A percentile compares a stretch with the other conserved stretches of the same genome.
phyloP scores from a whole-genome alignment of 441 rosid genomes.

The Gossypium trilobum region DNA sequence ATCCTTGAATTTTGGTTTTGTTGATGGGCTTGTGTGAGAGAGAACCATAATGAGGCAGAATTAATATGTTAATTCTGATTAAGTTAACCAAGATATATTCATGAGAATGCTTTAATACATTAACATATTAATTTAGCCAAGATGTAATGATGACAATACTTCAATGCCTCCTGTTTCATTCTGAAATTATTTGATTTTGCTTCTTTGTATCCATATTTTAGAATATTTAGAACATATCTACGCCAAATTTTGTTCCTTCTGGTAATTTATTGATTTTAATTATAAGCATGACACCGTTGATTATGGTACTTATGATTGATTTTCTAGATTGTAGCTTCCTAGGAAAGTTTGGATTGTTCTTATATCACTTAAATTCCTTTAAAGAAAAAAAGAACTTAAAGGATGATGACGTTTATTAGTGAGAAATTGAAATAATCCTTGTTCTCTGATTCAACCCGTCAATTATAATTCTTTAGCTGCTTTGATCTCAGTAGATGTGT shows the following conservation, averaged over 20 bases:
- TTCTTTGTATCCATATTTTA: not conserved
- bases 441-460: not conserved
- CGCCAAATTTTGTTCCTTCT: not conserved
- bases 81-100: not conserved
- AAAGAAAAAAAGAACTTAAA: not conserved
- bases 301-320: not conserved
- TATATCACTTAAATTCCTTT: not conserved
- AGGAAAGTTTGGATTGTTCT: not conserved
- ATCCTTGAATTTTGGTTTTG: conserved; percentile 1
- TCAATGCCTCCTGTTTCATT: not conserved
- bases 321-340: not conserved
- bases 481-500: not conserved
- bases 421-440: not conserved
- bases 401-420: not conserved
- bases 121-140: not conserved
- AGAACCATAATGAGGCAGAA: not conserved
- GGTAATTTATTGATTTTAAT: not conserved
- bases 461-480: not conserved
- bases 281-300: not conserved
- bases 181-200: not conserved
- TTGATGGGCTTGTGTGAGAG: not conserved
- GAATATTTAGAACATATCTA: not conserved
- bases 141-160: not conserved
- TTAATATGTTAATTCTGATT: not conserved
- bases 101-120: not conserved